Evolutionary conservation across 1,284 basidiomycete species (phyloP).

Genomic region (Malassezia arunalokei): DNA sequence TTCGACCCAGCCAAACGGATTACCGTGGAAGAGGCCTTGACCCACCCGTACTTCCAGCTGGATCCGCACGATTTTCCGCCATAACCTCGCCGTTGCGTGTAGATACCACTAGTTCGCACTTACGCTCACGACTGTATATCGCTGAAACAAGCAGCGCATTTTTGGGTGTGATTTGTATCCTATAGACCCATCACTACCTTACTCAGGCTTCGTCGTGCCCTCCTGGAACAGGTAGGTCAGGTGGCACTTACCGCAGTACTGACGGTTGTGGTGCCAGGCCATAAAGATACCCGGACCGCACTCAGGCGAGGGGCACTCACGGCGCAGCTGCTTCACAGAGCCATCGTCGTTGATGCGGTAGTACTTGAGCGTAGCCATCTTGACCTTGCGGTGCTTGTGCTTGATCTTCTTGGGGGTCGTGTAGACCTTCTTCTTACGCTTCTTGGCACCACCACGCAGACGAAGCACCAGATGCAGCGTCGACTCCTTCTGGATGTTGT

Average conservation of each 20-base stretch:
- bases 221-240: slow-evolving; percentile 46
- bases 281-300: slow-evolving; percentile 46
- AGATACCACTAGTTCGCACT: neutral
- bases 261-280: slow-evolving; percentile 45
- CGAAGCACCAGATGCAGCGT: slow-evolving; percentile 43
- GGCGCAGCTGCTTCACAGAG: slow-evolving; percentile 96
- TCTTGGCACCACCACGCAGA: slow-evolving; percentile 93
- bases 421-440: slow-evolving; percentile 99
- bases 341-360: slow-evolving; percentile 99
- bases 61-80: slow-evolving; percentile 33
- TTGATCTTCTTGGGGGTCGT: slow-evolving; percentile 98
- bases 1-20: slow-evolving; percentile 68
- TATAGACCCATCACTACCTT: neutral
- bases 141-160: neutral
- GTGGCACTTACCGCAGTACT: slow-evolving; percentile 47
- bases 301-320: slow-evolving; percentile 65
- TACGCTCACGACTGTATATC: neutral
- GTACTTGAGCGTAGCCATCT: slow-evolving; percentile 97
- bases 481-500: slow-evolving; percentile 68
- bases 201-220: slow-evolving; percentile 26
- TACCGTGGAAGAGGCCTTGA: slow-evolving; percentile 35
- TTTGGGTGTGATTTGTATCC: neutral
- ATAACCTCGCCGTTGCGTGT: neutral
- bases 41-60: slow-evolving; percentile 42
- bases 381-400: slow-evolving; percentile 99